phyloP scores from a whole-genome alignment of 257 asterid genomes.

The Nicotiana obtusifolia region DNA sequence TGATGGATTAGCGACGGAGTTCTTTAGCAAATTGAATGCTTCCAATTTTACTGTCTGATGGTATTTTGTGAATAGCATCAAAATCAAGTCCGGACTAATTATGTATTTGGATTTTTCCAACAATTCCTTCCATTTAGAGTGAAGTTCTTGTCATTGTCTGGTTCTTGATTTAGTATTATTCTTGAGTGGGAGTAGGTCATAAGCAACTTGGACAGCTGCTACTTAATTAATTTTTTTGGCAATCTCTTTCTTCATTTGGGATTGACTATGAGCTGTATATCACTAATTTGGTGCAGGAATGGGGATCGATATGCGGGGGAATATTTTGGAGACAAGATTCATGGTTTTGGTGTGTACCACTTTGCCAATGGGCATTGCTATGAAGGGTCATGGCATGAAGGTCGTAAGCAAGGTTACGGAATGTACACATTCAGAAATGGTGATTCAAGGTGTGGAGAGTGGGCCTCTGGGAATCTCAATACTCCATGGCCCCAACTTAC shows the following conservation, averaged over 20 bases:
- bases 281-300: conserved; percentile 36
- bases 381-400: conserved; percentile 98
- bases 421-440: conserved; percentile 64
- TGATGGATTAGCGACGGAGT: not conserved
- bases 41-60: not conserved
- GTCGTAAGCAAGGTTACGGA: conserved; percentile 82
- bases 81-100: not conserved
- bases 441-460: conserved; percentile 61
- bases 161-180: not conserved
- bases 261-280: not conserved
- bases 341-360: conserved; percentile 82
- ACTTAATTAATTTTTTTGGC: too few relatives aligned
- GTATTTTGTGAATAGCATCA: not conserved
- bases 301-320: conserved; percentile 86
- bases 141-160: not conserved
- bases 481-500: conserved; percentile 31
- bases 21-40: not conserved
- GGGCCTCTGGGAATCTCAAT: conserved; percentile 65
- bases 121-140: not conserved
- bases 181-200: not conserved
- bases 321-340: conserved; percentile 76
- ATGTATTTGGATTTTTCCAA: not conserved
- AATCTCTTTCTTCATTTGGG: too few relatives aligned
- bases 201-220: not conserved
- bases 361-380: conserved; percentile 81